These are phyloP conservation scores for Globisporangium parvum DNA, from an alignment of 352 stramenopile species.

Conservation along the genomic window DNA sequence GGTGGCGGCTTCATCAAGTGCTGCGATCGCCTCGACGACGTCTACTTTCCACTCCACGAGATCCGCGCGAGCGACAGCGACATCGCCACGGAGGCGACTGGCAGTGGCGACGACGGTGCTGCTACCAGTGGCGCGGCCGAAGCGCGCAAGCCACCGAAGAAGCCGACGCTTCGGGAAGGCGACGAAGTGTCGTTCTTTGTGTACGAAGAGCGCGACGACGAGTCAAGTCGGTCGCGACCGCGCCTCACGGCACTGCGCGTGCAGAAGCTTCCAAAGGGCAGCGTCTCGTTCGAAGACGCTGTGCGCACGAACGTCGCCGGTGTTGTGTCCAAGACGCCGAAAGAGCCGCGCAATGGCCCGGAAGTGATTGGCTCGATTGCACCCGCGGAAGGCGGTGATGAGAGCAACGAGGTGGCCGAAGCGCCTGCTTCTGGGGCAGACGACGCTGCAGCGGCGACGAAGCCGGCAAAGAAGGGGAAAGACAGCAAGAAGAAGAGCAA, in stretches of 20 bases:
- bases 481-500: slow-evolving; percentile 44
- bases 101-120: slow-evolving; percentile 8
- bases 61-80: slow-evolving; percentile 26
- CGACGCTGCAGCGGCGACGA: not conserved
- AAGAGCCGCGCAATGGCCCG: slow-evolving; percentile 53
- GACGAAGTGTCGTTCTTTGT: slow-evolving; percentile 81
- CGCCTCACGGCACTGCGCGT: slow-evolving; percentile 64
- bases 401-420: slow-evolving; percentile 3
- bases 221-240: slow-evolving; percentile 22
- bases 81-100: slow-evolving; percentile 1
- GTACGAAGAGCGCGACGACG: slow-evolving; percentile 56
- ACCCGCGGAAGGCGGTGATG: slow-evolving; percentile 2
- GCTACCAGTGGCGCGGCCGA: slow-evolving; percentile 6
- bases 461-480: slow-evolving; percentile 10
- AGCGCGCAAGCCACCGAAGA: slow-evolving; percentile 12
- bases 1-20: slow-evolving; percentile 70
- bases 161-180: slow-evolving; percentile 34
- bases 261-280: slow-evolving; percentile 47
- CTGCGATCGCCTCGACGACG: slow-evolving; percentile 53
- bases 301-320: slow-evolving; percentile 51
- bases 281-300: slow-evolving; percentile 61
- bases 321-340: slow-evolving; percentile 52
- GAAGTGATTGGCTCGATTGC: slow-evolving; percentile 59
- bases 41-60: slow-evolving; percentile 73
- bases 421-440: slow-evolving; percentile 1